phyloP scores from a whole-genome alignment of 345 rosid genomes.

The Hevea brasiliensis region DNA sequence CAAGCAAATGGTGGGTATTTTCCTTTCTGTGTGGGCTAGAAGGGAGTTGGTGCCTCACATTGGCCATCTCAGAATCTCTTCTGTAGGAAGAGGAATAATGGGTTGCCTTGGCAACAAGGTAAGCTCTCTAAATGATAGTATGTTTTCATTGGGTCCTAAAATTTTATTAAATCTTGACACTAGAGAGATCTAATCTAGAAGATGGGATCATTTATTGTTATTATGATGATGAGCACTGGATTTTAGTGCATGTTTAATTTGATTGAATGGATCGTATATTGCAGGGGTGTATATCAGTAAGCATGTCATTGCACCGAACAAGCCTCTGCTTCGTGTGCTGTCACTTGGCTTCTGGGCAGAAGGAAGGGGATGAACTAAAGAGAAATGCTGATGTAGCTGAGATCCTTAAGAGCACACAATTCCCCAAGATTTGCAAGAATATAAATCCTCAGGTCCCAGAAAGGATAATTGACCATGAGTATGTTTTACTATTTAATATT shows the following conservation, averaged over 20 bases:
- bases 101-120: slow-evolving; percentile 95
- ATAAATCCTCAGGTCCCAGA: slow-evolving; percentile 63
- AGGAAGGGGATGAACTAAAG: slow-evolving; percentile 88
- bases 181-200: background rate
- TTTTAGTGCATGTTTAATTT: too few relatives aligned
- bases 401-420: slow-evolving; percentile 71
- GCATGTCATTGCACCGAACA: slow-evolving; percentile 89
- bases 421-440: slow-evolving; percentile 67
- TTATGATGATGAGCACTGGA: too few relatives aligned
- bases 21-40: slow-evolving; percentile 83
- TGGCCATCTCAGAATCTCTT: slow-evolving; percentile 76
- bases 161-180: background rate
- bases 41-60: slow-evolving; percentile 78
- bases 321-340: slow-evolving; percentile 95
- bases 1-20: slow-evolving; percentile 98
- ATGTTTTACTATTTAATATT: slow-evolving; percentile 21
- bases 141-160: too few relatives aligned
- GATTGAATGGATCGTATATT: background rate
- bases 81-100: slow-evolving; percentile 93
- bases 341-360: slow-evolving; percentile 96
- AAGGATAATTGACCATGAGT: slow-evolving; percentile 79
- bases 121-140: background rate
- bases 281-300: slow-evolving; percentile 90
- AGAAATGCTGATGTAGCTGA: slow-evolving; percentile 86
- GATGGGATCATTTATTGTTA: too few relatives aligned